These are phyloP conservation scores for Meripilus lineatus DNA, from an alignment of 1,284 basidiomycete species.

Conservation along the genomic window DNA sequence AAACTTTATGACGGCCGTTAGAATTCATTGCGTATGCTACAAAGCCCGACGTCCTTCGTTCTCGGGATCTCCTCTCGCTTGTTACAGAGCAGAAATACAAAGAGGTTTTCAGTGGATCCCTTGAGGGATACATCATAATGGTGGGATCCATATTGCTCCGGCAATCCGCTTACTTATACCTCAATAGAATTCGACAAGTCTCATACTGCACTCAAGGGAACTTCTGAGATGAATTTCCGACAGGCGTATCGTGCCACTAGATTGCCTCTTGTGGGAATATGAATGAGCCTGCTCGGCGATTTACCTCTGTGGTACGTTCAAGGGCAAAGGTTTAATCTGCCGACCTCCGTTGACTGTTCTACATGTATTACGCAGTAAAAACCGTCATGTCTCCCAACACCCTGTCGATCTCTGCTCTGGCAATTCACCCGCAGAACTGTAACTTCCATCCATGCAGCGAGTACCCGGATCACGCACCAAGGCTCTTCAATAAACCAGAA, in stretches of 20 bases:
- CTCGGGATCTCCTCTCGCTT: conserved; percentile 1
- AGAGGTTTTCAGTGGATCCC: conserved; percentile 6
- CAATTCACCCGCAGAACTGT: background rate
- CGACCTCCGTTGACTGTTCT: too few species aligned
- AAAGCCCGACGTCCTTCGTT: conserved; percentile 4
- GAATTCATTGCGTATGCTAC: background rate
- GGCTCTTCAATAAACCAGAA: background rate
- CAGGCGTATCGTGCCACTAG: background rate
- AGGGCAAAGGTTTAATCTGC: too few species aligned
- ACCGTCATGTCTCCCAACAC: too few species aligned
- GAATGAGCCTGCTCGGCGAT: background rate
- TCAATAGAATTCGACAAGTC: background rate
- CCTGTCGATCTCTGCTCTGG: too few species aligned
- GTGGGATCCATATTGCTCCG: background rate
- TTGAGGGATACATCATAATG: conserved; percentile 7
- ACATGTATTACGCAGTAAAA: too few species aligned
- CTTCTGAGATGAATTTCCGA: background rate
- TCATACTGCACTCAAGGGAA: background rate
- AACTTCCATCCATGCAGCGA: background rate
- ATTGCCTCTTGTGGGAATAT: background rate
- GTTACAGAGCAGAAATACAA: conserved; percentile 5
- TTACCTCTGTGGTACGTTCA: conserved; percentile 4
- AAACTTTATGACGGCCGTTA: background rate
- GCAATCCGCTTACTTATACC: background rate
- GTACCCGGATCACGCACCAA: background rate